These are phyloP conservation scores for Pouteria campechiana DNA, from an alignment of 179 eudicot species.

Conservation along the genomic window DNA sequence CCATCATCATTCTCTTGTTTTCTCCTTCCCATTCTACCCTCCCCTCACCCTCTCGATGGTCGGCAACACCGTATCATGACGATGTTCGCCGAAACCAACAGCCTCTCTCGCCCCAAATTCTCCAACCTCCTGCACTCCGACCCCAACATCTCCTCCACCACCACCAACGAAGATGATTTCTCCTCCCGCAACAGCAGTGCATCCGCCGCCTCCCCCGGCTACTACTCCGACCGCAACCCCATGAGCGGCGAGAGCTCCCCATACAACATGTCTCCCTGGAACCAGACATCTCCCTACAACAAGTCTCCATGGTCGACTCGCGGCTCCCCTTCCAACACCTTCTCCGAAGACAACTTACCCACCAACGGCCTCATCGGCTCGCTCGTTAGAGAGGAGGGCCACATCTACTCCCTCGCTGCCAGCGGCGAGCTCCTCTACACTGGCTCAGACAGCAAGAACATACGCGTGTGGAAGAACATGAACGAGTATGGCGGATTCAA, in stretches of 20 bases:
- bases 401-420: conserved; percentile 72
- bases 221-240: conserved; percentile 4
- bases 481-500: conserved; percentile 76
- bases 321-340: neutral
- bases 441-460: conserved; percentile 82
- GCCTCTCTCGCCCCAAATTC: too few species aligned
- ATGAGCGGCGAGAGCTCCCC: conserved; percentile 29
- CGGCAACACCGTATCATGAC: too few species aligned
- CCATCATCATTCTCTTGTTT: too few species aligned
- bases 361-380: conserved; percentile 77
- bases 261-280: conserved; percentile 42
- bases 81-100: too few species aligned
- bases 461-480: conserved; percentile 78
- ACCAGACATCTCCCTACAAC: conserved; percentile 28
- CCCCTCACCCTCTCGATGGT: too few species aligned
- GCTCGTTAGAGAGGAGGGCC: conserved; percentile 80
- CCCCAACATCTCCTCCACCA: too few species aligned
- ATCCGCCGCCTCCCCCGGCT: conserved; percentile 11
- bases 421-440: conserved; percentile 65
- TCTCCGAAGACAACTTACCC: conserved; percentile 1
- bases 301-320: conserved; percentile 65
- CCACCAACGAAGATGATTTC: conserved; percentile 6
- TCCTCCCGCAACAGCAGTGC: conserved; percentile 16
- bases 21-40: too few species aligned
- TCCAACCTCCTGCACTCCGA: too few species aligned